Evolutionary conservation across 768 basidiomycete genomes (phyloP), one percentile per base, ranked within the genome.

Genomic region (Macrolepiota albuminosa): DNA sequence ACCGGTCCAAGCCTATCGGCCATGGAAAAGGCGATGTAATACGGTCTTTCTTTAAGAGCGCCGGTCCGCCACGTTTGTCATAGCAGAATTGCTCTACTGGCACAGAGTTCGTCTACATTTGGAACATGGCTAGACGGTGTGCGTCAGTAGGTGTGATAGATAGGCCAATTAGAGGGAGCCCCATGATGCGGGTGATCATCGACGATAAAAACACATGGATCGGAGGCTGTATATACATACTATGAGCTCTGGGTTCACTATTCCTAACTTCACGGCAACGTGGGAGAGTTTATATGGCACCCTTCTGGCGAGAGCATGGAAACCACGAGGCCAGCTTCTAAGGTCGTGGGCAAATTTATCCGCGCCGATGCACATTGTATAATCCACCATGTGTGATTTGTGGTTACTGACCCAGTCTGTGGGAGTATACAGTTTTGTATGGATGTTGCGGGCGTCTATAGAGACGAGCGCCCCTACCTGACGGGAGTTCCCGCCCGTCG

Each of bases 321-420:
- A 59, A 47, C 43, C 58, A 59, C 51, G 58, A 59, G 58, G 58
- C 18, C 4, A 26, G 26, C 42, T 54, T 52, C 34, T 51, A n/a
- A 7, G 9, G 18, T 51, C 18, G 49, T 53, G 33, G 45, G 11
- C 36, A 34, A 37, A 21, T 53, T 29, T 21, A 45, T 39, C 51
- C 45, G 16, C 42, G 21, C 11, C 43, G 24, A 46, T 48, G 31
- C 5, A 49, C 39, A 49, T 24, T 39, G 29, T 26, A 26, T 29
- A 26, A 36, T 26, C 37, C 56, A 57, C 7, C 34, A 1, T 49
- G 46, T 36, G 33, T 3, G 21, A 50, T 34, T n/a, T 21, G 47
- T 56, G 40, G 21, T 5, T 26, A 3, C 33, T 33, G 4, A 8
- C 18, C 53, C 29, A 40, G 31, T 8, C 50, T 51, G 50, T 36